Base-by-base conservation (phyloP, 2,329 filamentous ascomycete species). In the Graphilbum sp. region DNA sequence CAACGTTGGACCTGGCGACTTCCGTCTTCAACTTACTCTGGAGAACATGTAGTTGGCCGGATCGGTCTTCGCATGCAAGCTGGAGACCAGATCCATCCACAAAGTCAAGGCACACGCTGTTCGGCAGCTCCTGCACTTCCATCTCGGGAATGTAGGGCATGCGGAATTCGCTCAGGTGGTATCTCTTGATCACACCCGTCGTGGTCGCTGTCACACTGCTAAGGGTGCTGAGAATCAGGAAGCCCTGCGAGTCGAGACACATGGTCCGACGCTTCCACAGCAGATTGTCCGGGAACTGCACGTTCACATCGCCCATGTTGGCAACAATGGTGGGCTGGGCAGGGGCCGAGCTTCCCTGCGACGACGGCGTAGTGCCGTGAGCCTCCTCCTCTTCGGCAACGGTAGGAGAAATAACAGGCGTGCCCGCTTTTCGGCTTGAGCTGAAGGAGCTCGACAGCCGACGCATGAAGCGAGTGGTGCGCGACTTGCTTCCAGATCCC, bases 191-290 rank as follows among this genome's bases (percentile, higher is more conserved):
- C 19, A 57, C 52, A 6, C 59, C 62, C 3, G 55, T 54, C 13
- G 57, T 52, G 41, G 37, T 37, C 13, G 55, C 53, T 24, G 51
- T 47, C 17, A 52, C 72, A 17, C 75, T 69, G 44, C 75, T 75
- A 16, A 78, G 70, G 9, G 77, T 69, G 32, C 78, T 82, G 44
- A 98, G 69, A 41, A 93, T 77, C 30, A 98, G 63, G 57, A 81
- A 86, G 16, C 88, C 90, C 43, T 80, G 69, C 9, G 76, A 74
- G 55, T 96, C 87, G 40, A 98, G 73, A 46, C 79, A 79, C 59
- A 95, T 76, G 50, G 79, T 86, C 43, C 90, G 76, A 39, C 88
- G 80, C 63, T 96, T 98, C 90, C 90, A 98, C 12, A 98, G 68
- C 34, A 98, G 67, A 39, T 85, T 93, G 53, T 96, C 88, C 0